These are phyloP conservation scores for Hanseniaspora hatyaiensis DNA, from an alignment of 805 yeast species.

Conservation along the genomic window DNA sequence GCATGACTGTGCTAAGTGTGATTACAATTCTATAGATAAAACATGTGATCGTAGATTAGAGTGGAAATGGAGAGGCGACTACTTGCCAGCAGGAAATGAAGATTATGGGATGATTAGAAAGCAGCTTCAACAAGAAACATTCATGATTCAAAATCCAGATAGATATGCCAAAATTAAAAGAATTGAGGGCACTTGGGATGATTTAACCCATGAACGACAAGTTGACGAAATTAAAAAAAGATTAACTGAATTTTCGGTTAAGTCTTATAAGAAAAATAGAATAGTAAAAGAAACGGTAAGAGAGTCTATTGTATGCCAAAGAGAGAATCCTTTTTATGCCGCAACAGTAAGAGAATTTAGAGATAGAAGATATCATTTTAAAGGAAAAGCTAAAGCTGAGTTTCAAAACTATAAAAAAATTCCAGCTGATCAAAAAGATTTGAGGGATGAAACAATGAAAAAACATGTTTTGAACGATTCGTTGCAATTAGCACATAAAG, in stretches of 20 bases:
- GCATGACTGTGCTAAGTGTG: slow-evolving; percentile 94
- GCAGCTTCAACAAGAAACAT: slow-evolving; percentile 65
- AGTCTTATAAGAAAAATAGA: slow-evolving; percentile 70
- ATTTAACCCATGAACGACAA: slow-evolving; percentile 65
- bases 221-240: slow-evolving; percentile 64
- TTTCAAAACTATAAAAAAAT: slow-evolving; percentile 27
- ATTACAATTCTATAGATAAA: slow-evolving; percentile 90
- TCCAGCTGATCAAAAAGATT: slow-evolving; percentile 41
- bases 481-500: slow-evolving; percentile 90
- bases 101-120: slow-evolving; percentile 85
- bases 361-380: slow-evolving; percentile 90
- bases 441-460: slow-evolving; percentile 79
- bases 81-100: slow-evolving; percentile 75
- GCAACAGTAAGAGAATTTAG: slow-evolving; percentile 88
- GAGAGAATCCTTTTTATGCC: slow-evolving; percentile 95
- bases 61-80: slow-evolving; percentile 99
- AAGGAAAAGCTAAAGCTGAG: slow-evolving; percentile 43
- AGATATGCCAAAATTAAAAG: slow-evolving; percentile 38
- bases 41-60: slow-evolving; percentile 80
- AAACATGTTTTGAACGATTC: slow-evolving; percentile 92
- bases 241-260: slow-evolving; percentile 69
- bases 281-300: slow-evolving; percentile 74
- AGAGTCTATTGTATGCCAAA: slow-evolving; percentile 89
- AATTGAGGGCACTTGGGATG: slow-evolving; percentile 55
- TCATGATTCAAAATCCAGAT: slow-evolving; percentile 43